These are phyloP conservation scores for Chalara sp. DNA, from an alignment of 2,329 filamentous ascomycete species.

Conservation along the genomic window DNA sequence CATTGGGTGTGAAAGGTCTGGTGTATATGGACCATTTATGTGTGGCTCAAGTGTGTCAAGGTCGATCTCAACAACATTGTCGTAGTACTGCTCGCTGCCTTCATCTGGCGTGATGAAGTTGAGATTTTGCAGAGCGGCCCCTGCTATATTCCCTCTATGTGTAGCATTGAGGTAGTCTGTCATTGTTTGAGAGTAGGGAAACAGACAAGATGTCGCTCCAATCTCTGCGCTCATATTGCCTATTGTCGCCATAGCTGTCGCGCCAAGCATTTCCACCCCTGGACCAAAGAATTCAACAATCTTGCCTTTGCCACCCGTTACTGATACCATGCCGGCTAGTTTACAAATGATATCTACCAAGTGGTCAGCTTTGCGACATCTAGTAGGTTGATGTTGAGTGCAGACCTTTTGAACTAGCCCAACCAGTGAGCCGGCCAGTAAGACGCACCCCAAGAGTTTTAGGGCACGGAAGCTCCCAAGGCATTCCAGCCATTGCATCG, in stretches of 20 bases:
- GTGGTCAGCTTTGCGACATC: neutral
- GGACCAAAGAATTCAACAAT: slow-evolving; percentile 32
- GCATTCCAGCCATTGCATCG: slow-evolving; percentile 25
- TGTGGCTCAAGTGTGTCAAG: slow-evolving; percentile 28
- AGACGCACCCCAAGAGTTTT: slow-evolving; percentile 28
- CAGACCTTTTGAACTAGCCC: slow-evolving; percentile 24
- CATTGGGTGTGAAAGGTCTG: slow-evolving; percentile 28
- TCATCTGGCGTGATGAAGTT: slow-evolving; percentile 22
- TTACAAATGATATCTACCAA: slow-evolving; percentile 29
- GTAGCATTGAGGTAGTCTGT: slow-evolving; percentile 27
- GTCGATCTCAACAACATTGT: slow-evolving; percentile 30
- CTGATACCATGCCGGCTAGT: slow-evolving; percentile 28
- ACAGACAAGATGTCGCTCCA: slow-evolving; percentile 31
- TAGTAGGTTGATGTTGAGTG: too few relatives aligned
- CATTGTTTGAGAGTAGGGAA: slow-evolving; percentile 30
- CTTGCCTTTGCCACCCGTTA: slow-evolving; percentile 29
- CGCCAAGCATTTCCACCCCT: slow-evolving; percentile 25
- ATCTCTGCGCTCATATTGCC: slow-evolving; percentile 33
- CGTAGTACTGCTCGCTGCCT: slow-evolving; percentile 25
- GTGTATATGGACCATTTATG: slow-evolving; percentile 31
- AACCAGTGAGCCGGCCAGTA: slow-evolving; percentile 25
- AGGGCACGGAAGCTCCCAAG: slow-evolving; percentile 29
- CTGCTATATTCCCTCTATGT: slow-evolving; percentile 20
- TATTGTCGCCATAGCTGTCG: slow-evolving; percentile 32
- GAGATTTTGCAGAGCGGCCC: neutral